phyloP scores from a whole-genome alignment of 768 basidiomycete genomes.

The Podaxis mareebaensis region DNA sequence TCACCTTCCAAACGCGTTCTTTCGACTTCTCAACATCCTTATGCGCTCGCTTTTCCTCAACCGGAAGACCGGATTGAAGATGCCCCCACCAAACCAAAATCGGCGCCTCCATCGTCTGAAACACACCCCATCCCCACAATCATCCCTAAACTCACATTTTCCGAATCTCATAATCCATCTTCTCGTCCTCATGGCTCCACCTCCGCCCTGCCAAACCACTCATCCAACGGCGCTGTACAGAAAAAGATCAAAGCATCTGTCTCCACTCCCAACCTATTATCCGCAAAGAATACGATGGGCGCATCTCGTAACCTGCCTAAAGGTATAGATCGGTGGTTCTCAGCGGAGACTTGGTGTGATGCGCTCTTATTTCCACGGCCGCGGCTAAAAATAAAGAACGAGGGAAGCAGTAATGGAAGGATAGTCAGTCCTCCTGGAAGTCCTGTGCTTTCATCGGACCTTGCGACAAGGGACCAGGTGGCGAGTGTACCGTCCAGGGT shows the following conservation, averaged over 20 bases:
- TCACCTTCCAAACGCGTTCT: constrained; percentile 26
- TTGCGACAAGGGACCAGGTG: constrained; percentile 14
- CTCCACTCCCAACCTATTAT: constrained; percentile 67
- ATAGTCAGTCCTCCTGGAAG: constrained; percentile 53
- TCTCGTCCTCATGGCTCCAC: constrained; percentile 19
- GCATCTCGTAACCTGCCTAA: constrained; percentile 28
- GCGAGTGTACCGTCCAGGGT: constrained; percentile 44
- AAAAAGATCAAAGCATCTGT: constrained; percentile 51
- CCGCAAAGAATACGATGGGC: neutral
- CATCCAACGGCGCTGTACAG: constrained; percentile 15
- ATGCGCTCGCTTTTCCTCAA: constrained; percentile 44
- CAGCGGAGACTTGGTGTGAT: constrained; percentile 82
- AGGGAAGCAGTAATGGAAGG: constrained; percentile 27
- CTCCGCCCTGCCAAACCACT: constrained; percentile 19
- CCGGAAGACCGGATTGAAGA: neutral
- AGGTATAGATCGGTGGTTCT: constrained; percentile 64
- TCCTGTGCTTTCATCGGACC: constrained; percentile 32
- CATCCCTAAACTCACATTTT: constrained; percentile 16
- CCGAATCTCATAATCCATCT: neutral
- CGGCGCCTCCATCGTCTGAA: constrained; percentile 14
- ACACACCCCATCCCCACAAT: neutral
- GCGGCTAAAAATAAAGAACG: constrained; percentile 56
- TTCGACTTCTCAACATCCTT: constrained; percentile 44
- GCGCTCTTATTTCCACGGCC: constrained; percentile 77
- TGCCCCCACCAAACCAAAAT: neutral